Evolutionary conservation across 1,284 basidiomycete genomes (phyloP), one percentile per base, ranked within the genome.

Genomic region (Melampsora americana): DNA sequence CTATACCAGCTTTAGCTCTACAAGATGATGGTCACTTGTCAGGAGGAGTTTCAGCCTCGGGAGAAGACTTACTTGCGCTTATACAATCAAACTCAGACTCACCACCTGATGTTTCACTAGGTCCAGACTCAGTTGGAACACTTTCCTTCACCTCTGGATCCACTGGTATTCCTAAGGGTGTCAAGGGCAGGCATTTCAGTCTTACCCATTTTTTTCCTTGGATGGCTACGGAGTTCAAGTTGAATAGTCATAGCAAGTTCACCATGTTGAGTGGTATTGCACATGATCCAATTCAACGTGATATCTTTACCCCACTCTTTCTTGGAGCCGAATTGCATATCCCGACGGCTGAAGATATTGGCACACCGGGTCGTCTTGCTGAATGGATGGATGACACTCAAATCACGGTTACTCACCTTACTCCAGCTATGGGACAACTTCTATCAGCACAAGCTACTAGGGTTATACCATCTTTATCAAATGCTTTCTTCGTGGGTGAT

Each of bases 151-250:
- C 96, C 0, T 95, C 92, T 79, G 96, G 96, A 68, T 95, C 92
- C 79, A 99, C 96, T 0, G 96, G 96, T 66, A 95, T 99, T 71
- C 96, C 96, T 1, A 99, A 99, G 85, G 96, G 96, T 60, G 95
- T 99, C 65, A 89, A 89, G 80, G 96, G 96, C 0, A 86, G 96
- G 64, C 96, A 99, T 83, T 97, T 92, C 84, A 93, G 91, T 79
- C 86, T 99, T 79, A 99, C 96, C 0, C 96, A 99, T 84, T 99
- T 99, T 87, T 99, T 99, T 89, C 95, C 95, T 2, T 99, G 96
- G 96, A 99, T 99, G 96, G 90, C 91, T 26, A 85, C 93, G 82
- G 86, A 89, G 23, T 99, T 99, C 83, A 89, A 87, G 2, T 85
- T 99, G 61, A 86, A 86, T 56, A 85, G 89, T 74, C 84, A 87